Evolutionary conservation across 179 eudicot species (phyloP).

Genomic region (Kewa caespitosa): DNA sequence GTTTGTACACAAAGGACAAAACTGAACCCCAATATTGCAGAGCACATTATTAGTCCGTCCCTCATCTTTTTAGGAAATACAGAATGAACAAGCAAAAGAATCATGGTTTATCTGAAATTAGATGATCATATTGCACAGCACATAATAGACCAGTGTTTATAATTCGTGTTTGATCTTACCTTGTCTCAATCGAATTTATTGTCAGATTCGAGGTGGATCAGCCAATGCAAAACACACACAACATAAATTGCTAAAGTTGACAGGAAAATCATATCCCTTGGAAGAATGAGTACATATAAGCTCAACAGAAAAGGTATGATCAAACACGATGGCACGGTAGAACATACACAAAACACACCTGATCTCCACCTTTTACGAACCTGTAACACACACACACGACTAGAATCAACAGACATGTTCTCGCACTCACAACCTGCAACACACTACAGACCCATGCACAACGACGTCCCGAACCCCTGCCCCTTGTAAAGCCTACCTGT

Average conservation of each 20-base stretch:
- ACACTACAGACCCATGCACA: too few species aligned
- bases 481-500: too few species aligned
- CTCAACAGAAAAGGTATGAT: neutral
- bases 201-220: constrained; percentile 7
- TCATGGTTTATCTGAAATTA: neutral
- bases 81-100: constrained; percentile 9
- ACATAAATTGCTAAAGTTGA: neutral
- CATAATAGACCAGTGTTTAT: too few species aligned
- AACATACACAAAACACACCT: too few species aligned
- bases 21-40: neutral
- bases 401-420: too few species aligned
- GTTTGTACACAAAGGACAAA: constrained; percentile 1
- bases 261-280: neutral
- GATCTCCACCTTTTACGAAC: too few species aligned
- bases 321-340: too few species aligned
- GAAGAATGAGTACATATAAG: neutral
- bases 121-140: too few species aligned
- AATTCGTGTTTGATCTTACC: too few species aligned
- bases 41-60: neutral
- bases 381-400: too few species aligned
- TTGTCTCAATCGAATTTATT: constrained; percentile 18
- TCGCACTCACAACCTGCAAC: too few species aligned
- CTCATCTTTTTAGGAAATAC: neutral
- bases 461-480: too few species aligned
- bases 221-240: neutral